Evolutionary conservation across 1,284 basidiomycete genomes (phyloP), one percentile per base, ranked within the genome.

Genomic region (Mycocalia duriaeana): DNA sequence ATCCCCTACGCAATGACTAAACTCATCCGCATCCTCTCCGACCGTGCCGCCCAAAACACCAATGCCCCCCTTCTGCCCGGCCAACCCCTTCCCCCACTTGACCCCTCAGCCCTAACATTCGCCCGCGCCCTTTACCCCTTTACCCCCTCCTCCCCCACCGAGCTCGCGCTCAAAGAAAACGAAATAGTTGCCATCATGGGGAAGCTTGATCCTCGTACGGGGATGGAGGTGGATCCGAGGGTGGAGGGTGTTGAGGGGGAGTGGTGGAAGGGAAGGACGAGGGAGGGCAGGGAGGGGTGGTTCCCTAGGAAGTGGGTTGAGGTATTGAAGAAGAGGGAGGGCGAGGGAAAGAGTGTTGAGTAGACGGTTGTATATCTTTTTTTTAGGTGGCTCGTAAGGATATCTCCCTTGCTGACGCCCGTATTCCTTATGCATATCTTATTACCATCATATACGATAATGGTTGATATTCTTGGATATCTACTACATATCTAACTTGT

Each of bases 211-310:
- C 83, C 87, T 9, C 68, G 79, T 22, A 80, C 80, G 0, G 82
- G 86, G 0, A 69, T 68, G 51, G 84, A 89, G 54, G 79, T 84
- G 4, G 83, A 89, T 56, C 85, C 86, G n/a, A 69, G 86, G 47
- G 56, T 80, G 31, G 85, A 85, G 42, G n/a, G n/a, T n/a, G 79
- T 87, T 20, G 83, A 85, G 49, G 79, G 77, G 13, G 92, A 94
- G 42, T 99, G 96, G 95, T 99, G 94, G 94, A 87, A 87, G 63
- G 95, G 95, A 0, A 73, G 95, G 44, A 95, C 91, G 51, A 77
- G 95, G 49, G 94, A 99, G 57, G 96, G 95, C 0, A 77, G 88
- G 52, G 86, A 92, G 56, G 95, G 95, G 0, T 99, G 94, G 94
- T 97, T 99, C 79, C 95, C 95, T 1, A 82, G 77, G 54, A 94